These are phyloP conservation scores for Hyparrhenia diplandra DNA, from an alignment of 176 grass and related monocot genomes.

Conservation along the genomic window DNA sequence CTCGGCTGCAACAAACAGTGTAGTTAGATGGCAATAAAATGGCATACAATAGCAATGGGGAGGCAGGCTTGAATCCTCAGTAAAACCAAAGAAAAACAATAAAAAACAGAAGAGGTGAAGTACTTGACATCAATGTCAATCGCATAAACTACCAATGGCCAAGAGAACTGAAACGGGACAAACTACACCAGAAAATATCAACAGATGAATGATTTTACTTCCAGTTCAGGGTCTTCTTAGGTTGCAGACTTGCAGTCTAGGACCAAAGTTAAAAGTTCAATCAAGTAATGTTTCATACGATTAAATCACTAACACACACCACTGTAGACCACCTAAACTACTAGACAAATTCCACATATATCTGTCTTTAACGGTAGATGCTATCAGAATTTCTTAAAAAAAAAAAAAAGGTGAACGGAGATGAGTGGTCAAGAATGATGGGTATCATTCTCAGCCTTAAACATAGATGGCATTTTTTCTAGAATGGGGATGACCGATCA, in stretches of 20 bases:
- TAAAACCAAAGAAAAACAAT: background rate
- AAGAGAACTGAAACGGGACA: background rate
- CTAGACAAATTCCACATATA: background rate
- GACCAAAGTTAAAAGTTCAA: background rate
- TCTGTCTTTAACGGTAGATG: background rate
- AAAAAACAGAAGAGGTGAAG: background rate
- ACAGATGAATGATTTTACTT: slow-evolving; percentile 7
- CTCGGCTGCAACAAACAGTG: slow-evolving; percentile 57
- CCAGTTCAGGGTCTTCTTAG: too few species aligned
- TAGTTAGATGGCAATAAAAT: background rate
- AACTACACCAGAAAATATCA: background rate
- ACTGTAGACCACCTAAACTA: background rate
- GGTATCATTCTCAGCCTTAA: background rate
- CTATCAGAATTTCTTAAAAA: background rate
- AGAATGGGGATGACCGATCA: background rate
- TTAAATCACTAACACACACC: background rate
- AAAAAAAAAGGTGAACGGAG: slow-evolving; percentile 4
- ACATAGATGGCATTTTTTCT: background rate
- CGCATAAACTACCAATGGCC: background rate
- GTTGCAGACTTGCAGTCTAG: background rate
- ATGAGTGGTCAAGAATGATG: background rate
- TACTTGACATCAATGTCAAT: background rate
- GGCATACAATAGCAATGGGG: background rate
- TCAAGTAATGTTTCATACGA: background rate
- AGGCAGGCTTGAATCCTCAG: background rate